Base-by-base conservation (phyloP, 192 early-diverging fungal genomes). In the Backusella tuberculispora region DNA sequence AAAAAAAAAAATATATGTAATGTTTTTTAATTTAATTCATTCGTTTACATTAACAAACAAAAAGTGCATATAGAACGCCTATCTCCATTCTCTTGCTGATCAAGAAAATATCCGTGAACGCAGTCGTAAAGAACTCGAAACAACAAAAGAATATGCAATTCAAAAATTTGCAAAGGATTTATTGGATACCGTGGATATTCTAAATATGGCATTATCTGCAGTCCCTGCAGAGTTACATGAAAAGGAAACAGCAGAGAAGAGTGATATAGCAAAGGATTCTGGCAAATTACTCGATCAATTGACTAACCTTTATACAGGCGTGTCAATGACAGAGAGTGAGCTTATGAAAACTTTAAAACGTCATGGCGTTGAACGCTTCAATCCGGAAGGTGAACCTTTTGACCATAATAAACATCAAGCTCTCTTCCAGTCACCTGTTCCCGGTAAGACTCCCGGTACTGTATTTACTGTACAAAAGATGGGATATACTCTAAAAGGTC, bases 151-250 rank as follows among this genome's bases (percentile, higher is more conserved):
- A 8, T 99, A 90, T 84, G 94, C 97, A 0, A 96, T 99, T 74
- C 95, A 95, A 84, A 97, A 96, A 86, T 99, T 99, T 80, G 96
- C 96, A 77, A 98, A 96, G 83, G 97, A 99, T 74, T 83, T 99
- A 43, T 79, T 99, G 3, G 91, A 93, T 37, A 94, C 94, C 0
- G 94, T 92, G 14, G 98, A 99, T 79, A 91, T 98, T 42, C 85
- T 99, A 63, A 84, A 83, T 66, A 85, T 99, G 77, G 97, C 98
- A 6, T 82, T 99, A 43, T 88, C 92, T 67, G 86, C 95, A 42
- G 96, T 99, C 2, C 96, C 97, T 34, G 80, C 90, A 70, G 88
- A 88, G 21, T 78, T 89, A 6, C 83, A 86, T 56, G 42, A 19
- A 38, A 72, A 74, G 66, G 50, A 53, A 40, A 74, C 74, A 17